Evolutionary conservation across 805 yeast species (phyloP).

Genomic region (Scheffersomyces coipomensis): DNA sequence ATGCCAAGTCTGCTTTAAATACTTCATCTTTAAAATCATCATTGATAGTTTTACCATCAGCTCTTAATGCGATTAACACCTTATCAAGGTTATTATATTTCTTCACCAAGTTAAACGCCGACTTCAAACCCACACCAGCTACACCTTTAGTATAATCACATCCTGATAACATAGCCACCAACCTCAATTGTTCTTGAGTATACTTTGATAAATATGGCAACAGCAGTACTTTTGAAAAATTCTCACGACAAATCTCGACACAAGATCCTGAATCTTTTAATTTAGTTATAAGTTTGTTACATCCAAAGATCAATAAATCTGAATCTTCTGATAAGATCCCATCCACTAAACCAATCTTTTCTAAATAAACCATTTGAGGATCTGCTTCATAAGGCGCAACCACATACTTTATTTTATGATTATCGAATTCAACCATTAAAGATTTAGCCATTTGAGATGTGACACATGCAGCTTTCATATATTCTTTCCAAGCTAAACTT

Average conservation of each 20-base stretch:
- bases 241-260: slow-evolving; percentile 60
- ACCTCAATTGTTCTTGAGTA: slow-evolving; percentile 57
- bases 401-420: slow-evolving; percentile 58
- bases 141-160: slow-evolving; percentile 94
- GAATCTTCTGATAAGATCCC: slow-evolving; percentile 94
- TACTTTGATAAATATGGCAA: slow-evolving; percentile 51
- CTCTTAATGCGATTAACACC: slow-evolving; percentile 52
- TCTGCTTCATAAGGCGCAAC: slow-evolving; percentile 99
- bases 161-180: slow-evolving; percentile 87
- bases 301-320: slow-evolving; percentile 88
- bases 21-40: slow-evolving; percentile 58
- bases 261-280: slow-evolving; percentile 74
- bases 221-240: slow-evolving; percentile 48
- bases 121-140: slow-evolving; percentile 74
- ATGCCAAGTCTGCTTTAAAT: slow-evolving; percentile 69
- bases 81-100: slow-evolving; percentile 52
- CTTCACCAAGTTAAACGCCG: slow-evolving; percentile 63
- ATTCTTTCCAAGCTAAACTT: slow-evolving; percentile 64
- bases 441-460: slow-evolving; percentile 91
- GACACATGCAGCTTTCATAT: slow-evolving; percentile 78
- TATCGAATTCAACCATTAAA: slow-evolving; percentile 68
- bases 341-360: slow-evolving; percentile 67
- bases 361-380: slow-evolving; percentile 91
- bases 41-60: slow-evolving; percentile 66
- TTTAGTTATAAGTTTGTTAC: slow-evolving; percentile 72